Percentiles rank a stretch among this genome's conserved stretches.
These are phyloP conservation scores for Rhynchosporium graminicola DNA, from an alignment of 2,329 filamentous ascomycete species.

Conservation along the genomic window DNA sequence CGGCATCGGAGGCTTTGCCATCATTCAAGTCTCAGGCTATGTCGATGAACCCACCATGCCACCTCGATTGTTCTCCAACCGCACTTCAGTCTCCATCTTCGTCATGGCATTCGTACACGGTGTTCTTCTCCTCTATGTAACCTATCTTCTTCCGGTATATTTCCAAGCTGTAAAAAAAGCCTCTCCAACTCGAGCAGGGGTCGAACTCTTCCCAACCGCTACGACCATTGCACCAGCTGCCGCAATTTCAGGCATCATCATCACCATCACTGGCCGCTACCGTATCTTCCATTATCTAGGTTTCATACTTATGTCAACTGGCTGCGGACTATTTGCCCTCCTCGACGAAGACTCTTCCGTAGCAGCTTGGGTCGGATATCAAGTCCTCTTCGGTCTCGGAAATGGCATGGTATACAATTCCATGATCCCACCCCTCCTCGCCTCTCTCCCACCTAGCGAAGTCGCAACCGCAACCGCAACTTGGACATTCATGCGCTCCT, in stretches of 20 bases:
- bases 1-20: slow-evolving; percentile 58
- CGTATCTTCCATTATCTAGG: slow-evolving; percentile 59
- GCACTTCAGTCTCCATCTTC: slow-evolving; percentile 66
- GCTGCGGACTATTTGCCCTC: slow-evolving; percentile 63
- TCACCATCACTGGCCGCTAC: slow-evolving; percentile 66
- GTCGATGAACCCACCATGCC: slow-evolving; percentile 75
- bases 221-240: slow-evolving; percentile 66
- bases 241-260: slow-evolving; percentile 54
- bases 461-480: slow-evolving; percentile 67
- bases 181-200: slow-evolving; percentile 68
- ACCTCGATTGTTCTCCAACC: slow-evolving; percentile 65
- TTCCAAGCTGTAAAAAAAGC: slow-evolving; percentile 58
- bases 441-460: slow-evolving; percentile 59
- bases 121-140: slow-evolving; percentile 42
- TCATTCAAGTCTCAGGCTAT: slow-evolving; percentile 42
- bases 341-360: slow-evolving; percentile 58
- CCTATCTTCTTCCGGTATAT: slow-evolving; percentile 56
- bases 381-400: slow-evolving; percentile 63
- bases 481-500: slow-evolving; percentile 59
- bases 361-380: slow-evolving; percentile 58
- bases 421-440: slow-evolving; percentile 68
- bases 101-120: slow-evolving; percentile 72
- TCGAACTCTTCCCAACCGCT: slow-evolving; percentile 72
- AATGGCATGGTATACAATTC: slow-evolving; percentile 69
- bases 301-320: slow-evolving; percentile 61